These are phyloP conservation scores for Chlorella sp. DNA, from an alignment of 139 green algal genomes.

Conservation along the genomic window DNA sequence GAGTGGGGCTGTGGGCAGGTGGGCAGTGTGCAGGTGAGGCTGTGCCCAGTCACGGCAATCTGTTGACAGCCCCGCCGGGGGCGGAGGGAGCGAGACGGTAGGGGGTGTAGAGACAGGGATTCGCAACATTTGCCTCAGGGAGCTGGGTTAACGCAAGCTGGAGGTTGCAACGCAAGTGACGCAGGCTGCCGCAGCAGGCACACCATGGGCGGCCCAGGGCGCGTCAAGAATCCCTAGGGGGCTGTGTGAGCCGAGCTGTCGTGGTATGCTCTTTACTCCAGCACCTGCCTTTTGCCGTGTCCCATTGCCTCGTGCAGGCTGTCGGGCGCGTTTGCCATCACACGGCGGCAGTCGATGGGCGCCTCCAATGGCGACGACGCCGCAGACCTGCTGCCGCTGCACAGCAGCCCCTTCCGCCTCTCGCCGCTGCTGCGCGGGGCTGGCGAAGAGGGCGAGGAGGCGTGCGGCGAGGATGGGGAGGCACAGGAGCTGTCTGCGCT, in stretches of 20 bases:
- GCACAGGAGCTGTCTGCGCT: conserved; percentile 7
- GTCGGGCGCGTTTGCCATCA: conserved; percentile 41
- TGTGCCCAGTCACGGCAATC: not conserved
- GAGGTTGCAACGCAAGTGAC: too few relatives aligned
- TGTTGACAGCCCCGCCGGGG: too few relatives aligned
- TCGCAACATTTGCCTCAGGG: too few relatives aligned
- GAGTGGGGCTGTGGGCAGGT: too few relatives aligned
- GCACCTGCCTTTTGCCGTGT: not conserved
- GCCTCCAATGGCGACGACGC: not conserved
- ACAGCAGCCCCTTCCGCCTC: conserved; percentile 1
- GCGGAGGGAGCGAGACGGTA: too few relatives aligned
- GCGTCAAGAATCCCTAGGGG: too few relatives aligned
- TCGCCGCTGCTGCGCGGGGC: not conserved
- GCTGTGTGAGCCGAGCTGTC: too few relatives aligned
- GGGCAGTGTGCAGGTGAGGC: not conserved
- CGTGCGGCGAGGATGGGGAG: not conserved
- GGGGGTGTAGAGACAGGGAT: too few relatives aligned
- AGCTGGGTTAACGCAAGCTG: too few relatives aligned
- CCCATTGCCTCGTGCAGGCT: conserved; percentile 26
- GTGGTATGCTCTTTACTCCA: not conserved
- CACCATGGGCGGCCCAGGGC: too few relatives aligned
- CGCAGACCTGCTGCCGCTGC: not conserved
- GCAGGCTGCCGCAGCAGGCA: too few relatives aligned
- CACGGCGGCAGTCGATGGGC: conserved; percentile 31
- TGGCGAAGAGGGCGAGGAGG: conserved; percentile 14